These are phyloP conservation scores for Chaetomiaceae sp. DNA, from an alignment of 2,329 filamentous ascomycete species.

Conservation along the genomic window DNA sequence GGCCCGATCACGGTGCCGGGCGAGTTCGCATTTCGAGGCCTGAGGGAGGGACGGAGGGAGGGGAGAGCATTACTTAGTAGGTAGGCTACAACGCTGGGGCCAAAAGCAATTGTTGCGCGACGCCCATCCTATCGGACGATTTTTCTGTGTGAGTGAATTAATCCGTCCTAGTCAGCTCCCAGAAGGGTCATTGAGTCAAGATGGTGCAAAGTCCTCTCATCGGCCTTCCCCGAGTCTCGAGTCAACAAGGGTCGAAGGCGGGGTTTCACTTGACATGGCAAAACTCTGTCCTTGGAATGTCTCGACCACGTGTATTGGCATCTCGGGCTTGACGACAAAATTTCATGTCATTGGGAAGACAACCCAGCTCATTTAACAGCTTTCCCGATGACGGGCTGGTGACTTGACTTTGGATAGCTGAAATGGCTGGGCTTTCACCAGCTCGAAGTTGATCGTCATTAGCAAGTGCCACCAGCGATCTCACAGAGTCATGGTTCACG, in stretches of 20 bases:
- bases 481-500: too few relatives aligned
- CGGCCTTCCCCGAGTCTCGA: neutral
- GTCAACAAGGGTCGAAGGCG: neutral
- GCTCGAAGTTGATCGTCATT: too few relatives aligned
- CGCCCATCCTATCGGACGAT: neutral
- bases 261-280: neutral
- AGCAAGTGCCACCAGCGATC: too few relatives aligned
- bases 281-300: conserved; percentile 5
- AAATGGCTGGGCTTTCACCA: neutral
- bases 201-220: neutral
- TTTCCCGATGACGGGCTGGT: neutral
- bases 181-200: neutral
- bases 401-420: neutral
- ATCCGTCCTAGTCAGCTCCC: neutral
- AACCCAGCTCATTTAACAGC: neutral
- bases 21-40: neutral
- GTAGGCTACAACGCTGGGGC: neutral
- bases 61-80: too few relatives aligned
- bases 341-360: neutral
- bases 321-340: neutral
- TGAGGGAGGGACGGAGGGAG: too few relatives aligned
- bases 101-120: conserved; percentile 6
- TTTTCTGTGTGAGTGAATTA: neutral
- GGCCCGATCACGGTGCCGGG: conserved; percentile 14
- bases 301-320: neutral